Evolutionary conservation across 2,329 filamentous ascomycete genomes (phyloP).

Genomic region (Fusarium buxicola): DNA sequence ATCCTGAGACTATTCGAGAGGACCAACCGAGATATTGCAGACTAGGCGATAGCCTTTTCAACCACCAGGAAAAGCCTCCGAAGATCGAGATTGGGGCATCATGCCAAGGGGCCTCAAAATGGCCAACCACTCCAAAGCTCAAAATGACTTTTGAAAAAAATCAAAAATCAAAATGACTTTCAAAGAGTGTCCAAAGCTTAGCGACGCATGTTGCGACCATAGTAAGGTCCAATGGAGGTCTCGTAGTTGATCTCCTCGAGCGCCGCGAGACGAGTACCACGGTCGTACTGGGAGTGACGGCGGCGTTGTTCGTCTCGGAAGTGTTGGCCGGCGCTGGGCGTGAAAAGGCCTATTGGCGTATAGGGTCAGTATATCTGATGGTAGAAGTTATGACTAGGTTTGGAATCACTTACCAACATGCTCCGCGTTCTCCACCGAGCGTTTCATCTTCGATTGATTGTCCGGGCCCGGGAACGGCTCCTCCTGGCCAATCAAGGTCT

Average conservation of each 20-base stretch:
- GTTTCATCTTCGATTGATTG: slow-evolving; percentile 87
- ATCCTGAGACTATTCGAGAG: slow-evolving; percentile 32
- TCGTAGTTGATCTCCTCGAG: slow-evolving; percentile 71
- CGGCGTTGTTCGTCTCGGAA: slow-evolving; percentile 81
- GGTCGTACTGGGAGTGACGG: slow-evolving; percentile 82
- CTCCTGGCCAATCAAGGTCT: slow-evolving; percentile 73
- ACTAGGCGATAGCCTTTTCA: slow-evolving; percentile 26
- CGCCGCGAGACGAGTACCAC: slow-evolving; percentile 79
- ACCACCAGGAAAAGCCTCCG: slow-evolving; percentile 26
- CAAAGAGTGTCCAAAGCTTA: slow-evolving; percentile 10
- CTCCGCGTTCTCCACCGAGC: slow-evolving; percentile 87
- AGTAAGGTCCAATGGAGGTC: slow-evolving; percentile 55
- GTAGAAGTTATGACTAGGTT: not conserved
- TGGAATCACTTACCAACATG: slow-evolving; percentile 74
- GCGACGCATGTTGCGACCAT: slow-evolving; percentile 40
- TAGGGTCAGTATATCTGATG: not conserved
- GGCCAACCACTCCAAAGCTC: slow-evolving; percentile 30
- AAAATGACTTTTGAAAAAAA: slow-evolving; percentile 29
- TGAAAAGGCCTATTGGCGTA: slow-evolving; percentile 75
- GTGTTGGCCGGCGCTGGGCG: slow-evolving; percentile 80
- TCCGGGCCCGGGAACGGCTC: slow-evolving; percentile 82
- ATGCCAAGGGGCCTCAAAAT: slow-evolving; percentile 30
- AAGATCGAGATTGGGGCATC: slow-evolving; percentile 29
- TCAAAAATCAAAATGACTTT: slow-evolving; percentile 24
- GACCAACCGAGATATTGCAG: slow-evolving; percentile 43